These are phyloP conservation scores for Pezicula carpinea DNA, from an alignment of 2,329 filamentous ascomycete species.

Conservation along the genomic window DNA sequence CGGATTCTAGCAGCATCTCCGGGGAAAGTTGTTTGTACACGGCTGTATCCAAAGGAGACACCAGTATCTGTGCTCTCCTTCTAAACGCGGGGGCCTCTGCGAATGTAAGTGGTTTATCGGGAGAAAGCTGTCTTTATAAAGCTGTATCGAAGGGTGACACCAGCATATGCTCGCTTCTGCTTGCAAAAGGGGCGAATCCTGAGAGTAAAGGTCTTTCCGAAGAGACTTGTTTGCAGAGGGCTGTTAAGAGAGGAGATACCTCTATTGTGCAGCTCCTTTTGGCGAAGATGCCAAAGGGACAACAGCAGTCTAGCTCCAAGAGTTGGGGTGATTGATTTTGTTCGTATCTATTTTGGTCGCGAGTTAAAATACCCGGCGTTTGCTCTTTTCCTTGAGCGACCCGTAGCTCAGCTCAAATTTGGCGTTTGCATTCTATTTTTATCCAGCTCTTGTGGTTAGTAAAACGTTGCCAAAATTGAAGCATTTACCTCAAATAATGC, in stretches of 20 bases:
- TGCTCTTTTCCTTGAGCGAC: too few species aligned
- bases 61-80: background rate
- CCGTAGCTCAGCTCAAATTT: too few species aligned
- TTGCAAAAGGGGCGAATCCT: background rate
- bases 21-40: conserved; percentile 5
- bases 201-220: background rate
- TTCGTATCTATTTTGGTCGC: too few species aligned
- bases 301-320: too few species aligned
- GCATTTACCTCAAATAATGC: too few species aligned
- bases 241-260: too few species aligned
- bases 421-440: too few species aligned
- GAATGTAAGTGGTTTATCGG: background rate
- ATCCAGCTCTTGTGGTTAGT: too few species aligned
- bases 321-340: too few species aligned
- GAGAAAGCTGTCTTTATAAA: background rate
- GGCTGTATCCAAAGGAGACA: background rate
- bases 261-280: background rate
- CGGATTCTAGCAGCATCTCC: conserved; percentile 1
- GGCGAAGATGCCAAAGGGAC: background rate
- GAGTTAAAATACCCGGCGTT: too few species aligned
- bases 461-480: too few species aligned
- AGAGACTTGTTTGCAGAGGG: too few species aligned
- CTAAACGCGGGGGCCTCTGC: background rate
- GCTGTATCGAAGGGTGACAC: background rate
- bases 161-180: background rate